phyloP scores from a whole-genome alignment of 441 rosid genomes.

The Adansonia gregorii region DNA sequence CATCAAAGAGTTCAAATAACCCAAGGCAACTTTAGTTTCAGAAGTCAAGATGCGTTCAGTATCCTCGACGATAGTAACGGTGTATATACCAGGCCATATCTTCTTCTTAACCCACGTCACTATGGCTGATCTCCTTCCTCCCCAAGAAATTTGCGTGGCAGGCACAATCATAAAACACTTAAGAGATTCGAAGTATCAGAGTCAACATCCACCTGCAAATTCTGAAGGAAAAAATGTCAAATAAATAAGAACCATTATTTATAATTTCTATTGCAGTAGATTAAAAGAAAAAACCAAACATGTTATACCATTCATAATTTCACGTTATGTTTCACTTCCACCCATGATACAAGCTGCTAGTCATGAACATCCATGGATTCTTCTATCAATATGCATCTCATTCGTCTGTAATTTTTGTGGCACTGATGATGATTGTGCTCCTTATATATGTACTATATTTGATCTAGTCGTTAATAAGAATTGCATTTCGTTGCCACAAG shows the following conservation, averaged over 20 bases:
- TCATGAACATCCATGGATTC: neutral
- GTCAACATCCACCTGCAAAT: constrained; percentile 26
- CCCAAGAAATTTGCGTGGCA: neutral
- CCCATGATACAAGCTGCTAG: neutral
- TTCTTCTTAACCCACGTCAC: constrained; percentile 97
- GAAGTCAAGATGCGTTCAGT: constrained; percentile 80
- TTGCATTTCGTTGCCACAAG: neutral
- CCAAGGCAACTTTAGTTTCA: constrained; percentile 76
- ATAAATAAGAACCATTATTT: neutral
- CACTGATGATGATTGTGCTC: neutral
- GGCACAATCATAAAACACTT: neutral
- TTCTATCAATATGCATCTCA: neutral
- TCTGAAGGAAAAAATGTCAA: neutral
- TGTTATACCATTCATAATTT: neutral
- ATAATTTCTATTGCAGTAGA: neutral
- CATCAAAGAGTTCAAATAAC: constrained; percentile 81
- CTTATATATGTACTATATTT: neutral
- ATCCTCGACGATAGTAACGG: constrained; percentile 76
- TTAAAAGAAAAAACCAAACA: constrained; percentile 9
- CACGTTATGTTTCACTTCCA: neutral
- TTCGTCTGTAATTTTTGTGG: constrained; percentile 28
- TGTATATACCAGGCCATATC: constrained; percentile 78
- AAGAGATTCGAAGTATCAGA: constrained; percentile 22
- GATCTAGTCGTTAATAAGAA: neutral
- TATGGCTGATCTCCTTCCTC: constrained; percentile 38